These are phyloP conservation scores for Leishmania martiniquensis DNA, from an alignment of 208 protist species.

Conservation along the genomic window DNA sequence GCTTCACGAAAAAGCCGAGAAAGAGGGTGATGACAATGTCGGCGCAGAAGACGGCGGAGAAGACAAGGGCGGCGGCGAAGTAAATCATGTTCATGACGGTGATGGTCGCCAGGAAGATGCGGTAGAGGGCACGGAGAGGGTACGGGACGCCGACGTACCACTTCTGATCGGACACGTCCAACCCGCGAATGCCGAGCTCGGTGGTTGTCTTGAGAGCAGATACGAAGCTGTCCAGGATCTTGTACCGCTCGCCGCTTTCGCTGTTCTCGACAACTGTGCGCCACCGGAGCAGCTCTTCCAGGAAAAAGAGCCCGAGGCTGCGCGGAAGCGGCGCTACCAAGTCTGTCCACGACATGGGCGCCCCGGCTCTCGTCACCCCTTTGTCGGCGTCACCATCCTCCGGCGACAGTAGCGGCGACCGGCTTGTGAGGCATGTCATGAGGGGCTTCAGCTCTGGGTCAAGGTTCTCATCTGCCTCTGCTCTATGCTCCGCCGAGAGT, in stretches of 20 bases:
- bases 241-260: conserved; percentile 48
- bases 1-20: conserved; percentile 60
- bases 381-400: conserved; percentile 7
- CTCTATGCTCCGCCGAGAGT: background rate
- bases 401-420: conserved; percentile 4
- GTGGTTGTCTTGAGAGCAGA: conserved; percentile 6
- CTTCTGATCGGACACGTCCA: conserved; percentile 40
- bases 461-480: background rate
- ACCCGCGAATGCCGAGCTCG: conserved; percentile 15
- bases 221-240: conserved; percentile 37
- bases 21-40: conserved; percentile 58
- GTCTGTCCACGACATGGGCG: conserved; percentile 35
- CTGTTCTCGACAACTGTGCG: conserved; percentile 36
- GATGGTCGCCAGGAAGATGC: conserved; percentile 37
- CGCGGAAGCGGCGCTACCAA: conserved; percentile 39
- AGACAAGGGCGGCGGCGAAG: conserved; percentile 55
- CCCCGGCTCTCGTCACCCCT: background rate
- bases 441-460: conserved; percentile 31
- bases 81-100: conserved; percentile 49
- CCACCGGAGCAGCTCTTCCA: conserved; percentile 70
- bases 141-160: conserved; percentile 57
- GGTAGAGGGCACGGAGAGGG: conserved; percentile 44
- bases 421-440: conserved; percentile 42
- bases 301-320: conserved; percentile 51
- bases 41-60: conserved; percentile 45